Percentiles rank a stretch among this genome's conserved stretches.
Evolutionary conservation across 2,329 filamentous ascomycete species (phyloP).

Genomic region (Gnomoniopsis sp.): DNA sequence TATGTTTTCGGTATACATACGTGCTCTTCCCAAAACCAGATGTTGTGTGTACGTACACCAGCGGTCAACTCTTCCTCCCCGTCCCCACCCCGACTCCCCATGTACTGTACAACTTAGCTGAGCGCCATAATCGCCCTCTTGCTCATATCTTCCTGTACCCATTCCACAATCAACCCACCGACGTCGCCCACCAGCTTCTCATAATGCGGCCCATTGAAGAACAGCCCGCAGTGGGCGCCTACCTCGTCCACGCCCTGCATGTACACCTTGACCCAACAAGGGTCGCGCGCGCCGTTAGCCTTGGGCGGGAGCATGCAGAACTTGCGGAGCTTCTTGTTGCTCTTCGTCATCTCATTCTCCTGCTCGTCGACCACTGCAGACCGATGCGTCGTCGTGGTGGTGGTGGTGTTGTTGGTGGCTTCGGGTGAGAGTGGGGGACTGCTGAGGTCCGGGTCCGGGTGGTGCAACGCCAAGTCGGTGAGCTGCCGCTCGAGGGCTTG

Average conservation of each 20-base stretch:
- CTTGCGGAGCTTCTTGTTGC: conserved; percentile 57
- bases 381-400: not conserved
- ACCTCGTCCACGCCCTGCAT: conserved; percentile 86
- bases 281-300: conserved; percentile 54
- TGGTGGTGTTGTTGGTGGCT: not conserved
- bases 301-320: conserved; percentile 72
- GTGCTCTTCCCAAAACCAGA: not conserved
- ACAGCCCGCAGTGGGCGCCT: conserved; percentile 78
- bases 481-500: conserved; percentile 15
- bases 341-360: conserved; percentile 21
- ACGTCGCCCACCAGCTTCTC: conserved; percentile 75
- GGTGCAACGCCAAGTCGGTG: conserved; percentile 13
- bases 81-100: not conserved
- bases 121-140: conserved; percentile 36
- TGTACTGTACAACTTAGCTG: conserved; percentile 11
- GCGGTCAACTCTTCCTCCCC: not conserved
- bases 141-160: conserved; percentile 63
- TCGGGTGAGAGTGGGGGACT: not conserved
- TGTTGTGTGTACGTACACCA: not conserved
- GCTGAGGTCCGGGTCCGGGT: conserved; percentile 1
- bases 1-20: too few species aligned
- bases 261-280: conserved; percentile 72
- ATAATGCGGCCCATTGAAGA: conserved; percentile 70
- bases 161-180: conserved; percentile 61
- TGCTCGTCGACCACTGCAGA: not conserved